Percentiles rank a stretch among this genome's conserved stretches.
phyloP scores from a whole-genome alignment of 305 asterid species.

The Ruellia speciosa region DNA sequence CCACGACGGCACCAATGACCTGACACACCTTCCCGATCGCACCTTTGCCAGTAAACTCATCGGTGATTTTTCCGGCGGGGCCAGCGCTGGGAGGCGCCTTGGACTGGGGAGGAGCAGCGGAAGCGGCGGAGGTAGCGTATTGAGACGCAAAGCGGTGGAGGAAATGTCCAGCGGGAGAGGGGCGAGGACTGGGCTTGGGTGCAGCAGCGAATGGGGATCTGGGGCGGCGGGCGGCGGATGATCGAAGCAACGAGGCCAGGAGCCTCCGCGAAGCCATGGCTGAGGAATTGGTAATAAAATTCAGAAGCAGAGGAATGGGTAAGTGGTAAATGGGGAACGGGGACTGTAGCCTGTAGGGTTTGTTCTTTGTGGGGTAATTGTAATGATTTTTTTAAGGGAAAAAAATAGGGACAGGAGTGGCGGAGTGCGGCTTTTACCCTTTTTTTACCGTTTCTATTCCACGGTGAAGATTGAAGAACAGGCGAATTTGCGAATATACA shows the following conservation, averaged over 20 bases:
- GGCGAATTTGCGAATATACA: no score
- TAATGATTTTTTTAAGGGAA: neutral
- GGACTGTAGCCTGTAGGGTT: neutral
- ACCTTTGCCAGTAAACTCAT: slow-evolving; percentile 74
- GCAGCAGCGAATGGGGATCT: slow-evolving; percentile 40
- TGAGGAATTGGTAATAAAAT: slow-evolving; percentile 9
- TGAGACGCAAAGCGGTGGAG: slow-evolving; percentile 55
- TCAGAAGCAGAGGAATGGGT: neutral
- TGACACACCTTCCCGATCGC: slow-evolving; percentile 78
- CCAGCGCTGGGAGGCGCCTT: slow-evolving; percentile 25
- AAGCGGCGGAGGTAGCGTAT: slow-evolving; percentile 61
- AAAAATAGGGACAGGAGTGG: neutral
- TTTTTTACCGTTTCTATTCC: neutral
- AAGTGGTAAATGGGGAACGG: neutral
- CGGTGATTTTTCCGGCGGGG: slow-evolving; percentile 59
- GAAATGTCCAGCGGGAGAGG: slow-evolving; percentile 60
- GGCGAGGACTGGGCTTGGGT: slow-evolving; percentile 37
- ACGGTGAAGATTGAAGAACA: no score
- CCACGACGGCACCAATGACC: slow-evolving; percentile 95
- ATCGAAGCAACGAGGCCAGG: slow-evolving; percentile 66
- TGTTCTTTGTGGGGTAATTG: neutral
- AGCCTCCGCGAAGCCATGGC: slow-evolving; percentile 94
- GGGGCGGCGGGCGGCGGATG: slow-evolving; percentile 48
- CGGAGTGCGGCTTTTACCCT: neutral
- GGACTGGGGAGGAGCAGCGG: slow-evolving; percentile 30